These are phyloP conservation scores for Alternaria alternata DNA, from an alignment of 2,329 filamentous ascomycete species.

Conservation along the genomic window DNA sequence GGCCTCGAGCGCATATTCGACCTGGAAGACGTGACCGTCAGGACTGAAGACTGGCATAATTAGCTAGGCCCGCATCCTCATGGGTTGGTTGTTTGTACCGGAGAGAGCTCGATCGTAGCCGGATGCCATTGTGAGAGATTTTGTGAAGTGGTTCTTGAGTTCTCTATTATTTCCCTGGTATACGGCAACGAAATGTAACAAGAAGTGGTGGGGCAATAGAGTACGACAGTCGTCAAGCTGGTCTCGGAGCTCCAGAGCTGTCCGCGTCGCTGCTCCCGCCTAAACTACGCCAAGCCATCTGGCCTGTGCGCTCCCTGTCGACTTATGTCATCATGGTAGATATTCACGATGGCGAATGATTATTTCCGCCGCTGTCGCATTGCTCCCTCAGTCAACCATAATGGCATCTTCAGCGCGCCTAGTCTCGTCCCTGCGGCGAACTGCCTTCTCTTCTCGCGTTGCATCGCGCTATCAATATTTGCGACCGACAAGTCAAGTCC, in stretches of 20 bases:
- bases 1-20: conserved; percentile 98
- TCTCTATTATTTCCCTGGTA: not conserved
- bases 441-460: conserved; percentile 36
- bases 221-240: conserved; percentile 31
- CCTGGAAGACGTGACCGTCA: conserved; percentile 99
- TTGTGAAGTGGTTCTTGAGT: not conserved
- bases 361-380: conserved; percentile 29
- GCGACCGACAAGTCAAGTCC: conserved; percentile 42
- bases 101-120: conserved; percentile 99
- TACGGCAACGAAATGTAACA: conserved; percentile 10
- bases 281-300: conserved; percentile 41
- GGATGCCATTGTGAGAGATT: conserved; percentile 73
- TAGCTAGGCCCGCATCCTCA: conserved; percentile 33
- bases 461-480: conserved; percentile 32
- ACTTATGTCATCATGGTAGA: conserved; percentile 38
- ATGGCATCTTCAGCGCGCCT: conserved; percentile 50
- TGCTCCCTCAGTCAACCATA: conserved; percentile 23
- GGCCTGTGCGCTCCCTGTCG: conserved; percentile 37
- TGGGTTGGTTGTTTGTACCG: conserved; percentile 68
- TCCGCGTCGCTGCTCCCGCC: conserved; percentile 51
- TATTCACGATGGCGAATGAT: conserved; percentile 26
- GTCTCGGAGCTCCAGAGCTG: conserved; percentile 48
- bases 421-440: conserved; percentile 44
- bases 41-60: conserved; percentile 84
- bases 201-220: conserved; percentile 19